Percentiles rank a stretch among this genome's conserved stretches.
phyloP scores from a whole-genome alignment of 164 flowering plant genomes.

The Vitis cinerea region DNA sequence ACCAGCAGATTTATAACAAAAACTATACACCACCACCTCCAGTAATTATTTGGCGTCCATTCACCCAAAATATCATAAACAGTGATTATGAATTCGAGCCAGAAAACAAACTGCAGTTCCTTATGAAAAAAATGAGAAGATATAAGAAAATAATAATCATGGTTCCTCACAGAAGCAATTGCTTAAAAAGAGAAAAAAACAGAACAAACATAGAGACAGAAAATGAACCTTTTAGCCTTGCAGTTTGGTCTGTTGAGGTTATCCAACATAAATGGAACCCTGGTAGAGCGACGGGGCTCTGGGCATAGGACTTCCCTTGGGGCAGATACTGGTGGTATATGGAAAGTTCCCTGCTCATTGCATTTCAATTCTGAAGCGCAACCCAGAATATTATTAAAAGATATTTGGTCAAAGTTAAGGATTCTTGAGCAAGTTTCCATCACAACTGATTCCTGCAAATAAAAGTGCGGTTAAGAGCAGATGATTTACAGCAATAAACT shows the following conservation, averaged over 20 bases:
- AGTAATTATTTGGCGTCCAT: too few relatives aligned
- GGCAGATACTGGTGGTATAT: not conserved
- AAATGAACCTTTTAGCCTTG: not conserved
- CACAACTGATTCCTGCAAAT: too few relatives aligned
- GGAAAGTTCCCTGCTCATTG: constrained; percentile 1
- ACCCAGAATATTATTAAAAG: constrained; percentile 1
- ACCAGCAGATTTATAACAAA: too few relatives aligned
- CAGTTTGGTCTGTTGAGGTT: not conserved
- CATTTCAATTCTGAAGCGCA: constrained; percentile 2
- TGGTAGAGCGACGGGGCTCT: not conserved
- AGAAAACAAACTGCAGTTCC: too few relatives aligned
- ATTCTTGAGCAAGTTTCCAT: too few relatives aligned
- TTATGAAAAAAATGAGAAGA: too few relatives aligned
- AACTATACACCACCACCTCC: too few relatives aligned
- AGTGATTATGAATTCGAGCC: too few relatives aligned
- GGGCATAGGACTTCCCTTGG: constrained; percentile 6
- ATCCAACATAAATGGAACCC: constrained; percentile 4
- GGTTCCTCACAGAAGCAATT: not conserved
- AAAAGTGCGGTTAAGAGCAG: too few relatives aligned
- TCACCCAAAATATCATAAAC: too few relatives aligned
- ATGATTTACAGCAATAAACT: too few relatives aligned
- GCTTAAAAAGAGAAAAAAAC: not conserved
- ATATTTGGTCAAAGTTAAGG: constrained; percentile 2
- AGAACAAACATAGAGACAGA: not conserved
- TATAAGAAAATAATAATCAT: too few relatives aligned